phyloP scores from a whole-genome alignment of 2,329 filamentous ascomycete genomes.

The Chaetomiaceae sp. region DNA sequence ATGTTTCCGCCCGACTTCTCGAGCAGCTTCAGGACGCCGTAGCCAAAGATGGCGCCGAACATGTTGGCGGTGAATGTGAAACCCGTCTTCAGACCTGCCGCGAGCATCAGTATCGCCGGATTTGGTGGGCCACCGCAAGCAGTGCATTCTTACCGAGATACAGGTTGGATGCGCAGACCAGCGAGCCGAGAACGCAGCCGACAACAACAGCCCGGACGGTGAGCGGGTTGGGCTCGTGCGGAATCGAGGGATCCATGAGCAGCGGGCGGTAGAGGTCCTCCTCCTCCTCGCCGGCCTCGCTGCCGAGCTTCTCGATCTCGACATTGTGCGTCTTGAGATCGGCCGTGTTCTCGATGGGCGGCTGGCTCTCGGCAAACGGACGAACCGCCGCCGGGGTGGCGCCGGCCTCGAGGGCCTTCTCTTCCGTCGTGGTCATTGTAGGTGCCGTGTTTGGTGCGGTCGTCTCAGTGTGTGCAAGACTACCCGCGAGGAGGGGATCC shows the following conservation, averaged over 20 bases:
- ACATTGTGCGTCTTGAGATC: constrained; percentile 22
- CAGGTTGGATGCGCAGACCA: constrained; percentile 55
- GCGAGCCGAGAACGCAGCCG: constrained; percentile 48
- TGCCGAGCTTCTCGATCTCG: constrained; percentile 30
- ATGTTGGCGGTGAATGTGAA: constrained; percentile 44
- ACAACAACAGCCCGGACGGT: constrained; percentile 49
- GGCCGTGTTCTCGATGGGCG: constrained; percentile 20
- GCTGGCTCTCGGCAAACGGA: constrained; percentile 26
- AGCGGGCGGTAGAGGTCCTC: constrained; percentile 40
- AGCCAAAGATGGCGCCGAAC: constrained; percentile 51
- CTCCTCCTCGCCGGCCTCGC: constrained; percentile 23
- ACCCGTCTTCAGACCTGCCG: constrained; percentile 41
- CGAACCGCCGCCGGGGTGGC: constrained; percentile 19
- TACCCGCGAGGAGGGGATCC: constrained; percentile 2
- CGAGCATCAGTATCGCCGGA: background rate
- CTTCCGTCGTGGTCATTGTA: constrained; percentile 26
- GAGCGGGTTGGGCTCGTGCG: constrained; percentile 39
- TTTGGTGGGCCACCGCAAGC: no score
- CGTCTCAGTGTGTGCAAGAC: background rate
- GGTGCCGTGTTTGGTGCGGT: background rate
- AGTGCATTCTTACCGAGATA: constrained; percentile 46
- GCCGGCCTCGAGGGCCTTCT: constrained; percentile 18
- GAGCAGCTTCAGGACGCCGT: constrained; percentile 49
- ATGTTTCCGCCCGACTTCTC: constrained; percentile 40
- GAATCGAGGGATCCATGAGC: constrained; percentile 33